A percentile compares a stretch with the other conserved stretches of the same genome.
Conservation (phyloP, 306 rosid species). For the Cucumis melo region DNA sequence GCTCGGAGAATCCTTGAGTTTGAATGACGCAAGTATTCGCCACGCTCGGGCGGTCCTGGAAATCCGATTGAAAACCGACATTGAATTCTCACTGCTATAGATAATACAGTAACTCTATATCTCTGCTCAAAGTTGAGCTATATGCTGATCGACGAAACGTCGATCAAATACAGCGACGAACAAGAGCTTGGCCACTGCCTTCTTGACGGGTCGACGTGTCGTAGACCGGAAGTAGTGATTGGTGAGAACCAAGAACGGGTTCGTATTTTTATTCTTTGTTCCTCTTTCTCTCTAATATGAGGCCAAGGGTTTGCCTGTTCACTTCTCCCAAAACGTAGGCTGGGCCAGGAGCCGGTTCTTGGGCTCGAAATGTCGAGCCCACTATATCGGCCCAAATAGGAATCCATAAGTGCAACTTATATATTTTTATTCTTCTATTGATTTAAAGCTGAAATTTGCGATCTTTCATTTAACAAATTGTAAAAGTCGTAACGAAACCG, state of each 20-base stretch:
- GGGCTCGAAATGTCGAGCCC: background rate
- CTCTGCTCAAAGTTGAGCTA: background rate
- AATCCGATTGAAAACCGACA: slow-evolving; percentile 32
- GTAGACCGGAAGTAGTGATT: background rate
- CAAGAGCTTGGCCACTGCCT: background rate
- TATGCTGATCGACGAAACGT: background rate
- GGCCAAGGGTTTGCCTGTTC: background rate
- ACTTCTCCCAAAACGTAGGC: background rate
- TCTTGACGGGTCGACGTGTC: background rate
- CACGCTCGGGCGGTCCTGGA: slow-evolving; percentile 21
- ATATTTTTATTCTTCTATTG: too few species aligned
- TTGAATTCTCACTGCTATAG: background rate
- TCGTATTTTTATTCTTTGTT: background rate
- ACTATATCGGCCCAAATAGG: background rate
- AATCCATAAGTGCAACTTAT: background rate
- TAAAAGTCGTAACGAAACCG: too few species aligned
- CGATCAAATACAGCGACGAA: background rate
- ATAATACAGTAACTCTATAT: background rate
- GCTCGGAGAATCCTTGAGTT: slow-evolving; percentile 38
- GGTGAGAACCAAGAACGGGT: background rate
- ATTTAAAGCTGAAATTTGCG: too few species aligned
- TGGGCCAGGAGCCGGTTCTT: background rate
- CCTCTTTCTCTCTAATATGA: background rate
- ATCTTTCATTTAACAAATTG: too few species aligned
- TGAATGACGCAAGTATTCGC: slow-evolving; percentile 15